A percentile compares a stretch with the other conserved stretches of the same genome.
These are phyloP conservation scores for Multifurca ochricompacta DNA, from an alignment of 768 basidiomycete genomes.

Conservation along the genomic window DNA sequence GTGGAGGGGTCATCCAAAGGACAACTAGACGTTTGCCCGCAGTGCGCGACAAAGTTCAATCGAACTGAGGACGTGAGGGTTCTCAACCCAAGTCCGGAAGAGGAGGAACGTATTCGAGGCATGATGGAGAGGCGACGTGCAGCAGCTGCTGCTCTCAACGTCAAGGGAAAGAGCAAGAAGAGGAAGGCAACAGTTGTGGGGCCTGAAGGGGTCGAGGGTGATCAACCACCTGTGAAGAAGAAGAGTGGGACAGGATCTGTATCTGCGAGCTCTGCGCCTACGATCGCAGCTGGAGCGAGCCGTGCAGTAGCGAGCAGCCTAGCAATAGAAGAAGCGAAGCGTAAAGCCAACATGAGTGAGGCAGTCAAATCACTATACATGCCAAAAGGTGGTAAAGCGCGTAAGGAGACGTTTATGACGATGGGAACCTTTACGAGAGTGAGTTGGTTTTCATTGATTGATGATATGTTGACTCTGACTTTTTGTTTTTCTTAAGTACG, in stretches of 20 bases:
- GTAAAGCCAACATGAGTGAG: slow-evolving; percentile 77
- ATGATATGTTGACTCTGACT: background rate
- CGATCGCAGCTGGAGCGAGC: slow-evolving; percentile 44
- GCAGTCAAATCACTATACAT: slow-evolving; percentile 79
- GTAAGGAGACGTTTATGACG: slow-evolving; percentile 87
- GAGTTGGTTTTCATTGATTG: slow-evolving; percentile 27
- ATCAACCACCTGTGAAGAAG: slow-evolving; percentile 27
- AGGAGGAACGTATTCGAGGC: slow-evolving; percentile 49
- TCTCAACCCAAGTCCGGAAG: slow-evolving; percentile 66
- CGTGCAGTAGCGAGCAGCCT: slow-evolving; percentile 64
- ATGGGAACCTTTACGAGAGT: slow-evolving; percentile 90
- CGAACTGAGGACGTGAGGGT: slow-evolving; percentile 44
- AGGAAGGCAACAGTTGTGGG: slow-evolving; percentile 39
- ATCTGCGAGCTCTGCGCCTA: slow-evolving; percentile 30
- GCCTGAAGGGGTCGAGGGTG: slow-evolving; percentile 28
- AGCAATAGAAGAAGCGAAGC: slow-evolving; percentile 73
- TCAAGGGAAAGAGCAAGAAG: slow-evolving; percentile 50
- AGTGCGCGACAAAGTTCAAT: slow-evolving; percentile 67
- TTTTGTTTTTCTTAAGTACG: slow-evolving; percentile 19
- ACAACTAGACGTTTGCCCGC: slow-evolving; percentile 60
- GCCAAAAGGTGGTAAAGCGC: slow-evolving; percentile 43
- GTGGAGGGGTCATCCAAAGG: slow-evolving; percentile 3
- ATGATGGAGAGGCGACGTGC: slow-evolving; percentile 52
- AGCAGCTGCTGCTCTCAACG: slow-evolving; percentile 51
- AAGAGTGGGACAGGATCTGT: background rate